Conservation (phyloP, 257 asterid genomes). For the Solanum sejunctum region DNA sequence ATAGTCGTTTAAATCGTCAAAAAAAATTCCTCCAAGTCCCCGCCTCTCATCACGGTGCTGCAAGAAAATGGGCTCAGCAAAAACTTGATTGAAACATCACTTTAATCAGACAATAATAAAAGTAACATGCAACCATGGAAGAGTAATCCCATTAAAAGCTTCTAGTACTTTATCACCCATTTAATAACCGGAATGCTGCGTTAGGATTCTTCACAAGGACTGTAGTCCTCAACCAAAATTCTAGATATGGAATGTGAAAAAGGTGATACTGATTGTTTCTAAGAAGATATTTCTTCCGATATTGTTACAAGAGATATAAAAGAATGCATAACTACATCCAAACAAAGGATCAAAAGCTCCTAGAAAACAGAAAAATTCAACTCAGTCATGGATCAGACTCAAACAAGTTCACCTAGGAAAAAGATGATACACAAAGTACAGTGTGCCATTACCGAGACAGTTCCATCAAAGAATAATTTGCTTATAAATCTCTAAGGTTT, state of each 20-base stretch:
- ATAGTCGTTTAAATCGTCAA: slow-evolving; percentile 80
- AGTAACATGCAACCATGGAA: not conserved
- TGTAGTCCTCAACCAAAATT: not conserved
- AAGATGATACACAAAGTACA: not conserved
- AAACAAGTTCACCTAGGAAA: not conserved
- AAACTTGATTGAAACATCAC: not conserved
- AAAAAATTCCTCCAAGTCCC: slow-evolving; percentile 97
- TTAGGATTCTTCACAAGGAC: not conserved
- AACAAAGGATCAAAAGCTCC: not conserved
- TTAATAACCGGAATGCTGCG: not conserved
- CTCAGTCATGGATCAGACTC: not conserved
- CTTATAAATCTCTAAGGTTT: not conserved
- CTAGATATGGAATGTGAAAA: not conserved
- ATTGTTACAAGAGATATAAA: not conserved
- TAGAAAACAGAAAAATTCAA: not conserved
- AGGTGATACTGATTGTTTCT: not conserved
- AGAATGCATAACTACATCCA: not conserved
- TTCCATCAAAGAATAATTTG: not conserved
- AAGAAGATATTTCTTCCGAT: not conserved
- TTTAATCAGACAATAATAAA: not conserved
- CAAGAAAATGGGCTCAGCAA: slow-evolving; percentile 1
- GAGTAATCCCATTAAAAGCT: not conserved
- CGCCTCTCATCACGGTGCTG: slow-evolving; percentile 98
- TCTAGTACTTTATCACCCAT: not conserved
- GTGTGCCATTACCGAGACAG: not conserved